Conservation (phyloP, 2,329 filamentous ascomycete genomes). For the Penicillium freii region DNA sequence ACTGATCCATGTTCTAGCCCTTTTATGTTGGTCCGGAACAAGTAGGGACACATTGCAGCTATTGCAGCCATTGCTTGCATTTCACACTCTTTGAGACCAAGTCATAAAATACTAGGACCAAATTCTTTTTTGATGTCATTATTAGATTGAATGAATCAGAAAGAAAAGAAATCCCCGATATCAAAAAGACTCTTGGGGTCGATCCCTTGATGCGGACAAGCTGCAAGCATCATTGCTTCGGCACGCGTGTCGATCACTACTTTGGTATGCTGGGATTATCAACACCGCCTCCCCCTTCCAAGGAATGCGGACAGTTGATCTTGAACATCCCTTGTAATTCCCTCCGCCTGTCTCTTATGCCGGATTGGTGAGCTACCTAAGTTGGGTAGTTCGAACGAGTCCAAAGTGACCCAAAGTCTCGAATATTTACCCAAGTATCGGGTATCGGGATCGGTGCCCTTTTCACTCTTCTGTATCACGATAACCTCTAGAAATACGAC, state of each 20-base stretch:
- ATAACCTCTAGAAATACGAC: not conserved
- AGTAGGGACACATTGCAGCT: not conserved
- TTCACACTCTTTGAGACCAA: not conserved
- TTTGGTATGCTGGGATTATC: conserved; percentile 20
- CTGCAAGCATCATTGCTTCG: conserved; percentile 16
- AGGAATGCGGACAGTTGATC: conserved; percentile 6
- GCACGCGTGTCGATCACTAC: conserved; percentile 23
- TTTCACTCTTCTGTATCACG: not conserved
- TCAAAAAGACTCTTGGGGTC: not conserved
- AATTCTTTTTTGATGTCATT: not conserved
- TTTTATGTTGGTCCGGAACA: not conserved
- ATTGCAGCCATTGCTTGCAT: not conserved
- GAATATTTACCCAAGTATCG: not conserved
- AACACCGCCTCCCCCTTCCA: conserved; percentile 25
- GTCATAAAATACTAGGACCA: not conserved
- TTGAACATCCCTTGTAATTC: conserved; percentile 5
- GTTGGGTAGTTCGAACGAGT: not conserved
- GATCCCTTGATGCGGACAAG: conserved; percentile 13
- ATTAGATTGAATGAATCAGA: not conserved
- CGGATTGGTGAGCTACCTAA: not conserved
- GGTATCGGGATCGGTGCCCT: not conserved
- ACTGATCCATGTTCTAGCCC: not conserved
- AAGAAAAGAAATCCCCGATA: conserved; percentile 6
- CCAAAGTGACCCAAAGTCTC: not conserved
- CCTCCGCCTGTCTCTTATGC: not conserved